These are phyloP conservation scores for Exobasidium rhododendri DNA, from an alignment of 1,284 basidiomycete species.

Conservation along the genomic window DNA sequence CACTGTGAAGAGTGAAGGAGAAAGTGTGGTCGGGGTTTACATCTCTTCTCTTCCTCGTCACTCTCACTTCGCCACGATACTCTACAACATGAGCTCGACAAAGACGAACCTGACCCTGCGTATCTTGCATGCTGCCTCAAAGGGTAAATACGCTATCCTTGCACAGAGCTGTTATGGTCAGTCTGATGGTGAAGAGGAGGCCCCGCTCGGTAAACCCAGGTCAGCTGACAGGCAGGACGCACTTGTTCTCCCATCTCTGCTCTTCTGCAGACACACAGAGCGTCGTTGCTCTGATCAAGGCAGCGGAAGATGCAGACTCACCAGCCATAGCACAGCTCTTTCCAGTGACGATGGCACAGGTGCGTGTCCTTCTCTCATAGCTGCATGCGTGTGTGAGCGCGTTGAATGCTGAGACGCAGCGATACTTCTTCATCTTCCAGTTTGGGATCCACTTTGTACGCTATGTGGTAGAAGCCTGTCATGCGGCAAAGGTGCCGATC, in stretches of 20 bases:
- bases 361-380: not conserved
- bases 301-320: slow-evolving; percentile 23
- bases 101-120: slow-evolving; percentile 25
- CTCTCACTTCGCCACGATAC: not conserved
- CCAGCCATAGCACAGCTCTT: slow-evolving; percentile 30
- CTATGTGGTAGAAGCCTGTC: slow-evolving; percentile 24
- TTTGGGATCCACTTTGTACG: slow-evolving; percentile 28
- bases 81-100: not conserved
- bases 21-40: no score
- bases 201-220: not conserved
- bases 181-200: not conserved
- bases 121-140: slow-evolving; percentile 21
- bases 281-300: slow-evolving; percentile 25
- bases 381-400: not conserved
- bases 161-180: slow-evolving; percentile 22
- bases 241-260: not conserved
- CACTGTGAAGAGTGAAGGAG: no score
- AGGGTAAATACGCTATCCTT: slow-evolving; percentile 27
- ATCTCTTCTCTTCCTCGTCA: not conserved
- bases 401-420: not conserved
- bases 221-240: not conserved
- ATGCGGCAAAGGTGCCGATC: slow-evolving; percentile 28
- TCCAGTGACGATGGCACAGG: slow-evolving; percentile 27
- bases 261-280: slow-evolving; percentile 19
- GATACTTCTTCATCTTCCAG: slow-evolving; percentile 9